Conservation (phyloP, 2,329 filamentous ascomycete genomes). For the Mycosphaerella arachidis region DNA sequence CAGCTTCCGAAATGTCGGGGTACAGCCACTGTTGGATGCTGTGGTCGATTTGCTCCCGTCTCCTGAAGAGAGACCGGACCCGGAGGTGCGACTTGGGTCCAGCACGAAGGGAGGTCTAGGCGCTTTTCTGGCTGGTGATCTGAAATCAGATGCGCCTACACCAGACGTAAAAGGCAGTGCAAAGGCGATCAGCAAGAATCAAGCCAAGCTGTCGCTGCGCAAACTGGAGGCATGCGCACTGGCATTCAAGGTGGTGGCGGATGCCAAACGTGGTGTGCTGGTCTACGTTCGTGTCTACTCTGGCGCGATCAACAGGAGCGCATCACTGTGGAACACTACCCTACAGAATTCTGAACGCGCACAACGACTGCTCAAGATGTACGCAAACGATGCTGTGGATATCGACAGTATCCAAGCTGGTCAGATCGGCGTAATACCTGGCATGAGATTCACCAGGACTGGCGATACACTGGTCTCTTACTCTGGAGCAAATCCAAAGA, state of each 20-base stretch:
- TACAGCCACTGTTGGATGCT: slow-evolving; percentile 85
- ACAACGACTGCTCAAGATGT: slow-evolving; percentile 80
- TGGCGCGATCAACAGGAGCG: slow-evolving; percentile 69
- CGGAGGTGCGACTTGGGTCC: slow-evolving; percentile 65
- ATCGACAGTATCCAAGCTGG: slow-evolving; percentile 75
- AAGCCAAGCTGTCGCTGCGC: slow-evolving; percentile 38
- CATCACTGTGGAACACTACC: slow-evolving; percentile 80
- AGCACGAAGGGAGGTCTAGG: slow-evolving; percentile 51
- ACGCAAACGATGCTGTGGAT: slow-evolving; percentile 80
- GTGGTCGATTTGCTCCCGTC: slow-evolving; percentile 83
- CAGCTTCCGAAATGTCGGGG: slow-evolving; percentile 89
- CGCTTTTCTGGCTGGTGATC: slow-evolving; percentile 38
- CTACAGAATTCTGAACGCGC: slow-evolving; percentile 73
- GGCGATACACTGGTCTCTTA: slow-evolving; percentile 86
- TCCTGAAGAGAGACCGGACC: slow-evolving; percentile 72
- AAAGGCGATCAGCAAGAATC: slow-evolving; percentile 40
- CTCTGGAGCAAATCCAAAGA: slow-evolving; percentile 55
- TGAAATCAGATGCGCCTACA: slow-evolving; percentile 13
- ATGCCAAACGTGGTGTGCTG: slow-evolving; percentile 76
- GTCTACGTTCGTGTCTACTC: slow-evolving; percentile 92
- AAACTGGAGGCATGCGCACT: slow-evolving; percentile 67
- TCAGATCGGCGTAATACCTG: slow-evolving; percentile 90
- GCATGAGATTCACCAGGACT: slow-evolving; percentile 84
- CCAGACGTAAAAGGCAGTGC: slow-evolving; percentile 34
- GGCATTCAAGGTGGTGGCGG: slow-evolving; percentile 91